phyloP scores from a whole-genome alignment of 2,329 filamentous ascomycete species.

The Diplocarpon mali region DNA sequence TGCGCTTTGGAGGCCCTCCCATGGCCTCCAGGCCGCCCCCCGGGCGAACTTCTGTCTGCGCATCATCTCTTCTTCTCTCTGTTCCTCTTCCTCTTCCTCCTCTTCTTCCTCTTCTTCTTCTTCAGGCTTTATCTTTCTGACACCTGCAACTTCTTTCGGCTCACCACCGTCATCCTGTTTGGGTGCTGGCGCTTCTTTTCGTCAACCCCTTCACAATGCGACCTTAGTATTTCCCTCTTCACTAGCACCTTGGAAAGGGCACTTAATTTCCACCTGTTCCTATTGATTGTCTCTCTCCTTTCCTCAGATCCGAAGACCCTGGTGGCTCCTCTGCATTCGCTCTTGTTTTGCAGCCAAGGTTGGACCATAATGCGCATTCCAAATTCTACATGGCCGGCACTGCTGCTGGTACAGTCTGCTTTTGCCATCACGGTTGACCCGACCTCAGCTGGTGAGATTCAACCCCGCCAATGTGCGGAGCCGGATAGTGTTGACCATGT shows the following conservation, averaged over 20 bases:
- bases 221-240: constrained; percentile 6
- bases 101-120: not conserved
- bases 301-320: constrained; percentile 1
- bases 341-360: not conserved
- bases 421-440: constrained; percentile 20
- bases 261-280: constrained; percentile 9
- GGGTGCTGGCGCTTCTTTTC: constrained; percentile 2
- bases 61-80: constrained; percentile 1
- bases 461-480: no score
- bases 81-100: not conserved
- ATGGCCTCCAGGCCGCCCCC: not conserved
- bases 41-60: not conserved
- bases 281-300: constrained; percentile 1
- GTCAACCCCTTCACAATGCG: constrained; percentile 11
- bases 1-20: constrained; percentile 4
- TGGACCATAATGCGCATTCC: constrained; percentile 18
- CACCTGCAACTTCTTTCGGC: constrained; percentile 12
- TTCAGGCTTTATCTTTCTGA: no score
- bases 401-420: constrained; percentile 9
- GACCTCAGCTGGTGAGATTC: constrained; percentile 17
- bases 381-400: constrained; percentile 15
- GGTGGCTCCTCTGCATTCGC: not conserved
- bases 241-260: constrained; percentile 23
- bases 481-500: no score
- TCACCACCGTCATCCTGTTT: constrained; percentile 12